Conservation (phyloP, 2,329 filamentous ascomycete genomes). For the Cadophora sp. region DNA sequence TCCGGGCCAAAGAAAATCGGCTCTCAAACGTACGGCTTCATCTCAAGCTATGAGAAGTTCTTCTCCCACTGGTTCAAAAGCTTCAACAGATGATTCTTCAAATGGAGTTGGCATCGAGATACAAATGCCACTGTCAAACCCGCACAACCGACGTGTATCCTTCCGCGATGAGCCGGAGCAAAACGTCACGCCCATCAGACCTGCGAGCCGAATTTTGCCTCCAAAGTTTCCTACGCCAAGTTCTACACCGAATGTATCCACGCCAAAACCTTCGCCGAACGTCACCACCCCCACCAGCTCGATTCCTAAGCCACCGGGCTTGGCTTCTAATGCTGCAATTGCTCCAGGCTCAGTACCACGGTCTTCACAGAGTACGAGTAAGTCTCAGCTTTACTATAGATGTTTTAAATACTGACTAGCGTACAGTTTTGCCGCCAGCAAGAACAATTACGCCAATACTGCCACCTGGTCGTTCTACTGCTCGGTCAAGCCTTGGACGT, state of each 20-base stretch:
- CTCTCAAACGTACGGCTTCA: constrained; percentile 33
- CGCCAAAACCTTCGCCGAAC: neutral
- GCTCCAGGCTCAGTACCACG: neutral
- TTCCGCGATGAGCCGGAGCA: constrained; percentile 30
- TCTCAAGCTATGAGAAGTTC: constrained; percentile 35
- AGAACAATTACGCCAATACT: constrained; percentile 22
- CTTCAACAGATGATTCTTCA: constrained; percentile 26
- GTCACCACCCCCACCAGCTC: constrained; percentile 16
- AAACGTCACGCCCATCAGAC: neutral
- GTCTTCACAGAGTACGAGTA: constrained; percentile 16
- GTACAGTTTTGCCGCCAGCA: constrained; percentile 3
- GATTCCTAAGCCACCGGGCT: neutral
- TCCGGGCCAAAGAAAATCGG: constrained; percentile 38
- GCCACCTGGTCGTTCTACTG: constrained; percentile 23
- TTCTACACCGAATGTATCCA: neutral
- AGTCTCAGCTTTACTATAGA: neutral
- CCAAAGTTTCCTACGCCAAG: constrained; percentile 20
- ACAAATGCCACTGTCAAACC: constrained; percentile 36
- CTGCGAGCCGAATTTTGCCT: constrained; percentile 22
- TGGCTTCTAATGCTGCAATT: constrained; percentile 1
- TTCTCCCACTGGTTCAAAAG: constrained; percentile 29
- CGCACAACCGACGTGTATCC: constrained; percentile 32
- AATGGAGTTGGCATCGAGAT: constrained; percentile 35
- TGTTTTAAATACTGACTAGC: neutral
- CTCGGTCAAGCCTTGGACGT: constrained; percentile 19